These are phyloP conservation scores for Fusarium buxicola DNA, from an alignment of 2,329 filamentous ascomycete species.

Conservation along the genomic window DNA sequence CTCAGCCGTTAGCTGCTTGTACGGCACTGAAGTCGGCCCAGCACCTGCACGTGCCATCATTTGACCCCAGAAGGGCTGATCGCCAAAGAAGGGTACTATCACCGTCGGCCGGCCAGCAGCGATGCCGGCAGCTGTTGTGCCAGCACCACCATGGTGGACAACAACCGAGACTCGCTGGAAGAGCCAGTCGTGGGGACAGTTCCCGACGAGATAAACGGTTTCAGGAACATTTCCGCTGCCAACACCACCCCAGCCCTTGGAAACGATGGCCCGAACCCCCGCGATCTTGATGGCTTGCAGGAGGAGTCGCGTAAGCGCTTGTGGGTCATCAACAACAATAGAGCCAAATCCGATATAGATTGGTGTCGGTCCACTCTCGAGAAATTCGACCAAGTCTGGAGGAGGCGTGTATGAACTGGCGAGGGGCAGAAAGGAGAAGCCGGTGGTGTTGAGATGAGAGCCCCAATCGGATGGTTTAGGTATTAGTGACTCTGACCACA, in stretches of 20 bases:
- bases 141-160: slow-evolving; percentile 73
- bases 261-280: slow-evolving; percentile 70
- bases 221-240: slow-evolving; percentile 61
- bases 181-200: slow-evolving; percentile 75
- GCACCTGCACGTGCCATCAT: slow-evolving; percentile 72
- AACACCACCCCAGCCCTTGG: slow-evolving; percentile 73
- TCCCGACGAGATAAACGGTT: slow-evolving; percentile 70
- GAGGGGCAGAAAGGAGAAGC: slow-evolving; percentile 70
- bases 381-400: slow-evolving; percentile 64
- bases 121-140: slow-evolving; percentile 72
- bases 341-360: slow-evolving; percentile 76
- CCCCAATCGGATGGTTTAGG: slow-evolving; percentile 74
- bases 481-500: slow-evolving; percentile 76
- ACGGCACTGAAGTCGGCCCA: slow-evolving; percentile 67
- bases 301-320: slow-evolving; percentile 67
- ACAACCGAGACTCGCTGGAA: slow-evolving; percentile 69
- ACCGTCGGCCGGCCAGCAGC: slow-evolving; percentile 70
- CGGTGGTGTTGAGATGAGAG: slow-evolving; percentile 67
- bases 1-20: slow-evolving; percentile 67
- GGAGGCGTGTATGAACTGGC: slow-evolving; percentile 65
- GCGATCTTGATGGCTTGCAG: slow-evolving; percentile 68
- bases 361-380: slow-evolving; percentile 67
- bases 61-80: slow-evolving; percentile 73
- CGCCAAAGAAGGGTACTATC: slow-evolving; percentile 75
- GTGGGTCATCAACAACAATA: slow-evolving; percentile 73